phyloP scores from a whole-genome alignment of 2,329 filamentous ascomycete species.

The Helotiales sp. region DNA sequence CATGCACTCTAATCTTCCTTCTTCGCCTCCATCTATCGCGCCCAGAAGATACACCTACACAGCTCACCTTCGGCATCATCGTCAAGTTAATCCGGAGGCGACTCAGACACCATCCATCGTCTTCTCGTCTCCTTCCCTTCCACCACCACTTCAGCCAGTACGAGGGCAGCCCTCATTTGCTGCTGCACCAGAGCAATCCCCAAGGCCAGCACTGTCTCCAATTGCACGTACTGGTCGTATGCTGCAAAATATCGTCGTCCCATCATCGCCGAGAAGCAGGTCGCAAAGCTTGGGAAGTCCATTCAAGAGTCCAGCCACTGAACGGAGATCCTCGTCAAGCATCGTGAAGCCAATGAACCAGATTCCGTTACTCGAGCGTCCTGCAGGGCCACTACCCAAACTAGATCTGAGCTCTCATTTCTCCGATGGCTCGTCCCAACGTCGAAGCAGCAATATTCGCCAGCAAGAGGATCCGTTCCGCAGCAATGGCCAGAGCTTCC shows the following conservation, averaged over 20 bases:
- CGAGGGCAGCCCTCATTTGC: conserved; percentile 16
- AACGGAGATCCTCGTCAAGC: conserved; percentile 27
- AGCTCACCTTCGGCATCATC: conserved; percentile 30
- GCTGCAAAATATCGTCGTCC: conserved; percentile 34
- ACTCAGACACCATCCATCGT: conserved; percentile 34
- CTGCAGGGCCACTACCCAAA: conserved; percentile 22
- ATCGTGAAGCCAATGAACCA: conserved; percentile 10
- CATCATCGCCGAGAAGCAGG: conserved; percentile 31
- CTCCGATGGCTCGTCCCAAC: conserved; percentile 14
- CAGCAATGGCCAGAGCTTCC: conserved; percentile 6
- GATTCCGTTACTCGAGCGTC: conserved; percentile 17
- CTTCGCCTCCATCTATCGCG: conserved; percentile 33
- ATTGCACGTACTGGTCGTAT: conserved; percentile 34
- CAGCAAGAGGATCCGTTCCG: conserved; percentile 30
- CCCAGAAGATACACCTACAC: conserved; percentile 33
- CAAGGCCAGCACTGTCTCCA: conserved; percentile 30
- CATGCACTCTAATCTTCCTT: conserved; percentile 29
- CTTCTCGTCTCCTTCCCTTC: conserved; percentile 36
- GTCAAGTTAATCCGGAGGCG: conserved; percentile 23
- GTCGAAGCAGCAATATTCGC: conserved; percentile 6
- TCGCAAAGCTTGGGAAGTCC: conserved; percentile 36
- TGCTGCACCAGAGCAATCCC: conserved; percentile 10
- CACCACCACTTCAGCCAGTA: conserved; percentile 27
- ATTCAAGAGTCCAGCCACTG: conserved; percentile 34
- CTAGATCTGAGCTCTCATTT: conserved; percentile 25